A percentile compares a stretch with the other conserved stretches of the same genome.
Evolutionary conservation across 2,329 filamentous ascomycete genomes (phyloP).

Genomic region (Penicillium aurantiogriseum): DNA sequence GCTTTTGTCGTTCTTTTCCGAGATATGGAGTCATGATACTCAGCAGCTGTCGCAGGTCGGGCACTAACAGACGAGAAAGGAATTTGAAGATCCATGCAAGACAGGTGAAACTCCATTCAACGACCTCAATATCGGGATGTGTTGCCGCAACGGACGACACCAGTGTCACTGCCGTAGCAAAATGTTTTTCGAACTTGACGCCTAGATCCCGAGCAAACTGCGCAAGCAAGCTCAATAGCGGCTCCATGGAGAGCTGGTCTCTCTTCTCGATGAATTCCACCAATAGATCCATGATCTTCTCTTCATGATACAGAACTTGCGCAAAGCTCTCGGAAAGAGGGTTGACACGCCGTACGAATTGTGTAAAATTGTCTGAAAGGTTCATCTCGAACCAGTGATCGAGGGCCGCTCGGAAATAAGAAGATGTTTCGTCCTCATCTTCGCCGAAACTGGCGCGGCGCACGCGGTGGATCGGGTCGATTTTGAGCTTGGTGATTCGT

Average conservation of each 20-base stretch:
- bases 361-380: slow-evolving; percentile 74
- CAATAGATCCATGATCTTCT: slow-evolving; percentile 76
- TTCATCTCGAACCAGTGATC: slow-evolving; percentile 92
- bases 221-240: slow-evolving; percentile 80
- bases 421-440: slow-evolving; percentile 73
- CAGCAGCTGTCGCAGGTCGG: slow-evolving; percentile 80
- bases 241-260: slow-evolving; percentile 78
- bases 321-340: slow-evolving; percentile 85
- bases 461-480: slow-evolving; percentile 89
- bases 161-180: slow-evolving; percentile 69
- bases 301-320: slow-evolving; percentile 87
- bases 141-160: slow-evolving; percentile 76
- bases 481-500: slow-evolving; percentile 86
- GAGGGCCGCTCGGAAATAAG: slow-evolving; percentile 79
- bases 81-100: slow-evolving; percentile 98
- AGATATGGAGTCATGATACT: slow-evolving; percentile 80
- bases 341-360: slow-evolving; percentile 71
- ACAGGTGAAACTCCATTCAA: slow-evolving; percentile 95
- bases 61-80: slow-evolving; percentile 79
- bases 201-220: slow-evolving; percentile 95
- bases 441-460: slow-evolving; percentile 77
- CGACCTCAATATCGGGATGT: slow-evolving; percentile 77
- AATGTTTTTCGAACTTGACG: slow-evolving; percentile 82
- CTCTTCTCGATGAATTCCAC: slow-evolving; percentile 72
- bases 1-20: slow-evolving; percentile 76